Evolutionary conservation across 805 yeast species (phyloP), one percentile per base, ranked within the genome.

Genomic region (Candida peoriensis): DNA sequence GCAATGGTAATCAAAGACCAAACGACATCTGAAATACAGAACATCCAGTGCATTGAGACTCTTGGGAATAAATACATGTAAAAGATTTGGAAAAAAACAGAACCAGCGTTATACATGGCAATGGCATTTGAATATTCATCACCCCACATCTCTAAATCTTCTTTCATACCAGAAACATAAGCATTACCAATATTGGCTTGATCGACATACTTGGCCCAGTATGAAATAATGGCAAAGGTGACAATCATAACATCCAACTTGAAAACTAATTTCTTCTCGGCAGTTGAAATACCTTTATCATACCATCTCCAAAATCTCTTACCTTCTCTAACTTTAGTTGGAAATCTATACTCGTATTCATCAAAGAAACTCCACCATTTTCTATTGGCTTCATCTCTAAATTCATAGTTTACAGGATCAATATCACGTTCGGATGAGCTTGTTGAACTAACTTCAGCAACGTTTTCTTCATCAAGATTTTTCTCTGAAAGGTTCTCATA

Each of bases 81-180:
- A 1, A 86, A 85, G 21, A 79, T 51, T 54, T 78, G 81, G 54
- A 78, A 74, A 10, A 81, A 55, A 28, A 74, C 69, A 37, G 71
- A 65, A 31, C 85, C 88, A 25, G 76, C 70, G 24, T 66, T 68
- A 57, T 70, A 82, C 51, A 77, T 54, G 10, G 72, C 75, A 43
- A 75, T 79, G 6, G 78, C 69, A 43, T 77, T 61, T 32, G 76
- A 73, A 38, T 78, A 64, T 45, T 81, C 85, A 48, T 78, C 75
- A 10, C 83, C 84, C 1, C 14, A 40, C 66, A 69, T 63, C 8
- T 45, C 36, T 28, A 59, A 60, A 39, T 63, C 57, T 44, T 68
- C 72, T 38, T 60, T 55, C 73, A 69, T 53, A n/a, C 74, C 74
- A 38, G 64, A 66, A 29, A 68, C 61, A 44, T 66, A 68, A 3